Evolutionary conservation across 495 filamentous ascomycete species (phyloP), one percentile per base, ranked within the genome.

Genomic region (Penicillium argentinense): DNA sequence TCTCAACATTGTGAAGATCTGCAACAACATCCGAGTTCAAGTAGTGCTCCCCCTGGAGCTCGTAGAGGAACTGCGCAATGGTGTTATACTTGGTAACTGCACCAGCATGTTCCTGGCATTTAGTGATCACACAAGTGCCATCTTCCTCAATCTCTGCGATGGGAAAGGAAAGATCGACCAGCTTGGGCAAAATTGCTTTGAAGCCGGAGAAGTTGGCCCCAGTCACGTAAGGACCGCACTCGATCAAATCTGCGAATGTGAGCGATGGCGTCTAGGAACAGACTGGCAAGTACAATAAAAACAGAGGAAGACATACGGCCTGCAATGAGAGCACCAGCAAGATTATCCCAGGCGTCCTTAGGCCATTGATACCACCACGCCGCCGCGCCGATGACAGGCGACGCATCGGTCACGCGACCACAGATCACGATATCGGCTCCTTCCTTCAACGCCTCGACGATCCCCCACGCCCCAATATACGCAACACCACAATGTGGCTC

Each of bases 381-480:
- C 2, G 75, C 74, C 5, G 72, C 73, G 3, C 70, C 78, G 39
- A 82, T 77, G 0, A 74, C 69, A 2, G 75, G 76, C 0, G 73
- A 69, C 39, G 78, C 78, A 58, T 82, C 78, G 1, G 76, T 69
- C 1, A 81, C 78, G 24, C 78, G 69, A 25, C 78, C 78, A 44
- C 73, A 78, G 21, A 83, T 66, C 47, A 78, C 64, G 44, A 78
- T 77, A 46, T 76, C 67, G 0, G 71, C 72, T 5, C 72, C 74
- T 17, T 47, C 30, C n/a, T 62, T 53, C 6, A 77, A 56, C 4
- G 59, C 74, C 37, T 57, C 48, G 6, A 57, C 57, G 21, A 76
- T 72, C 2, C 62, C 72, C 24, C 56, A 47, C 21, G 53, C 62
- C 11, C 72, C 73, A 2, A 75, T 64, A 18, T 45, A 45, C 1